Base-by-base conservation (phyloP, 225 moss, liverwort and hornwort genomes). In the Sphagnum contortum region DNA sequence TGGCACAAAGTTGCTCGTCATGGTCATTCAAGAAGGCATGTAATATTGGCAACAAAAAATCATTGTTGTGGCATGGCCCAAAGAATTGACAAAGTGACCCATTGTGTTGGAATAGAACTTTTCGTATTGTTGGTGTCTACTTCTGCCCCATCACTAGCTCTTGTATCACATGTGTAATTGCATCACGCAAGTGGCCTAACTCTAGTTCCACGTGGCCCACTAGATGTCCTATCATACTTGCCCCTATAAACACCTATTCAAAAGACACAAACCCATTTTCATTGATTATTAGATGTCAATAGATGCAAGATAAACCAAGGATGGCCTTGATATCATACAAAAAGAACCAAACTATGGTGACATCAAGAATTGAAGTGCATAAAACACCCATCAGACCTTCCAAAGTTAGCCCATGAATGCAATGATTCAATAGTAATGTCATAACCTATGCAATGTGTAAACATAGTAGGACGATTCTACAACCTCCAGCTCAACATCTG, bases 21-120 rank as follows among this genome's bases (percentile, higher is more conserved):
- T 92, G 98, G 64, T 98, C 98, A 70, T 98, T 98, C 65, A 98
- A 74, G 73, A 98, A 98, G 61, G 98, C 93, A 67, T 93, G 98
- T 53, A 98, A 77, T 55, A 98, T 89, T 55, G 93, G 98, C 12
- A 98, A 76, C 54, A 93, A 75, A 61, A 98, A 91, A 72, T 93
- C 93, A 69, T 93, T 93, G 82, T 82, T 98, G 69, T 89, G 86
- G 63, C 87, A 89, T 12, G 85, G 71, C 63, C 98, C 98, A 60
- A 98, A 98, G 66, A 98, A 98, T 6, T 86, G 86, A 67, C 98
- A 98, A 57, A 98, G 80, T 7, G 98, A 83, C 64, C 93, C 91
- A 54, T 93, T 88, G 69, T 98, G 84, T 76, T 93, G 85, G 50
- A 98, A 71, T 76, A 98, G 71, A 10, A 91, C 93, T 66, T 93